Conservation (phyloP, 805 yeast genomes). For the Citeromyces matritensis region DNA sequence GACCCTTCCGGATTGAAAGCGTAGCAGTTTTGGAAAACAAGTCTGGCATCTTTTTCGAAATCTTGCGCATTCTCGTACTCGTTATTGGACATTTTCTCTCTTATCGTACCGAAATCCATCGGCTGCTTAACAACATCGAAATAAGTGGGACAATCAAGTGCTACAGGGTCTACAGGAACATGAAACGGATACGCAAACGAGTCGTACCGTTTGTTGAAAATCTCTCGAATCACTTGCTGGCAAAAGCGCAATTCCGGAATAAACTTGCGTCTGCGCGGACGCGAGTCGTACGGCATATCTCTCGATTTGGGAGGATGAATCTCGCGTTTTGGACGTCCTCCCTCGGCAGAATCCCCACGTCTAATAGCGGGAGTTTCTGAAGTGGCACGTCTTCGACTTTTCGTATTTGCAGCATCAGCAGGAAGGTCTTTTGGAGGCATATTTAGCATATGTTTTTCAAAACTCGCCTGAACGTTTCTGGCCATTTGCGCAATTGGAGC, state of each 20-base stretch:
- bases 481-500: constrained; percentile 87
- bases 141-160: constrained; percentile 84
- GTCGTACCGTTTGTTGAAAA: constrained; percentile 71
- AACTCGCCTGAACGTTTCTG: constrained; percentile 75
- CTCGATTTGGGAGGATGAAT: constrained; percentile 94
- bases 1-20: constrained; percentile 93
- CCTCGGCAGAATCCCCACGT: constrained; percentile 51
- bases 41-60: constrained; percentile 68
- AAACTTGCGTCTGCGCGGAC: constrained; percentile 84
- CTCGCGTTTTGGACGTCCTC: constrained; percentile 84
- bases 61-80: constrained; percentile 82
- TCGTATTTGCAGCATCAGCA: constrained; percentile 10
- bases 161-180: constrained; percentile 91
- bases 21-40: constrained; percentile 83
- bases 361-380: constrained; percentile 50
- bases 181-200: constrained; percentile 80
- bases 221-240: constrained; percentile 67
- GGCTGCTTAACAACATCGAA: constrained; percentile 78
- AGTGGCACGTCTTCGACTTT: constrained; percentile 16
- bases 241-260: constrained; percentile 85
- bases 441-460: constrained; percentile 83
- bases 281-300: constrained; percentile 79
- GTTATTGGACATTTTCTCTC: constrained; percentile 67
- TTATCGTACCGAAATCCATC: constrained; percentile 86
- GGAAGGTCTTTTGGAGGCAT: constrained; percentile 58